Base-by-base conservation (phyloP, 441 rosid genomes). In the Erodium moschatum region DNA sequence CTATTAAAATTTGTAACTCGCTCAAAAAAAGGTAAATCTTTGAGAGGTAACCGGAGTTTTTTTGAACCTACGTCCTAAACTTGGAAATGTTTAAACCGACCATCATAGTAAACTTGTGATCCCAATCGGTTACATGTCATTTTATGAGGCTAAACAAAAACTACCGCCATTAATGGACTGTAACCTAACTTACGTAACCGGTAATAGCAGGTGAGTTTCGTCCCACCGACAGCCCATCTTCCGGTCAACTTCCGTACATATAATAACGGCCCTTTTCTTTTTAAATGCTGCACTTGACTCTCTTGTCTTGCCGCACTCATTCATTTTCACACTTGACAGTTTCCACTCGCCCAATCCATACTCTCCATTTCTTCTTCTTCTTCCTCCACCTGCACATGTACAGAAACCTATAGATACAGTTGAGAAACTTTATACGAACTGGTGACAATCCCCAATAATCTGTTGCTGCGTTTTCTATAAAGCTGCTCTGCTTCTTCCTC, bases 161-260 rank as follows among this genome's bases (percentile, higher is more conserved):
- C 38, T 33, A 33, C 38, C 38, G 38, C 38, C 38, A 33, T 33
- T 33, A 33, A 33, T 33, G 1, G 1, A 33, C 38, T 33, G 38
- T 0, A 5, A 33, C 4, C 1, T 33, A 1, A 33, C 3, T 33
- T 1, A n/a, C 54, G 8, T 31, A 0, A 12, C 86, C 70, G 76
- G 84, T n/a, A 8, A 68, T 64, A 21, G 42, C 80, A 81, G 68
- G 81, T 73, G 70, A 48, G 72, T 15, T 4, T 9, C 56, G 9
- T 64, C 1, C 69, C 79, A 81, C 83, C 87, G 84, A 81, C 82
- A 80, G 16, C 79, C 27, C 18, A 5, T 33, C 54, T 65, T 44
- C 81, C 77, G 71, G 81, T 78, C 54, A 50, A 5, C 35, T 27
- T 18, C 46, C 15, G 10, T 35, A n/a, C 33, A 46, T 71, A 70